These are phyloP conservation scores for Tricholoma bakamatsutake DNA, from an alignment of 768 basidiomycete species.

Conservation along the genomic window DNA sequence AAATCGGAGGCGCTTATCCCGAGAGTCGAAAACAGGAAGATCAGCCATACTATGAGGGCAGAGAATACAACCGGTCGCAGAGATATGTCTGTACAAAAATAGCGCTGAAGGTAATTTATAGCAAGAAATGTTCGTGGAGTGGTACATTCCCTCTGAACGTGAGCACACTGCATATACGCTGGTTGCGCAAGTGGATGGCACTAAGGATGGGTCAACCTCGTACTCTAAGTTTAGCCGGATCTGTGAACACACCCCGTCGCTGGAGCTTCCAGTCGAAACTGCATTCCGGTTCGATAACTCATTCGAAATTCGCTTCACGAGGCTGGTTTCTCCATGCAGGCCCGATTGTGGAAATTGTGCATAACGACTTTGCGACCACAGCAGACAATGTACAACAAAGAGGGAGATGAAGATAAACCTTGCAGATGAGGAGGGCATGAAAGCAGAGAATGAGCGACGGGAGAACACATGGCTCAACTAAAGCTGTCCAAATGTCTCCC, in stretches of 20 bases:
- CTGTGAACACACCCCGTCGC: slow-evolving; percentile 23
- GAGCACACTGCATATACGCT: slow-evolving; percentile 51
- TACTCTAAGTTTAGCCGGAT: neutral
- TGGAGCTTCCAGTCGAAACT: slow-evolving; percentile 8
- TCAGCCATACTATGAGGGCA: slow-evolving; percentile 68
- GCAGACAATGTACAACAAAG: slow-evolving; percentile 50
- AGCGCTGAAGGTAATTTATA: slow-evolving; percentile 61
- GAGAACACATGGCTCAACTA: slow-evolving; percentile 9
- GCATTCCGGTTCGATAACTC: slow-evolving; percentile 28
- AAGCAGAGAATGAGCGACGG: slow-evolving; percentile 10
- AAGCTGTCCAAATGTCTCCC: neutral
- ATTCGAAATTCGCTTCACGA: slow-evolving; percentile 37
- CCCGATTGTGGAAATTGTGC: slow-evolving; percentile 25
- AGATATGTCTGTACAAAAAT: slow-evolving; percentile 59
- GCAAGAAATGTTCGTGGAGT: slow-evolving; percentile 58
- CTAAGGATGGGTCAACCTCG: slow-evolving; percentile 26
- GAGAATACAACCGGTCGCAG: slow-evolving; percentile 56
- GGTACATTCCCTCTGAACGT: slow-evolving; percentile 56
- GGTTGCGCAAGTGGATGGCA: slow-evolving; percentile 61
- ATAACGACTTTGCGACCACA: slow-evolving; percentile 62
- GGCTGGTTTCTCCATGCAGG: slow-evolving; percentile 24
- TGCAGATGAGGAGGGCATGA: slow-evolving; percentile 44
- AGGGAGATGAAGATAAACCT: slow-evolving; percentile 46
- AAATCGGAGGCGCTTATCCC: slow-evolving; percentile 96
- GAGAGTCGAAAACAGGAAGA: slow-evolving; percentile 93